Conservation (phyloP, 306 rosid genomes). For the Malus sylvestris region DNA sequence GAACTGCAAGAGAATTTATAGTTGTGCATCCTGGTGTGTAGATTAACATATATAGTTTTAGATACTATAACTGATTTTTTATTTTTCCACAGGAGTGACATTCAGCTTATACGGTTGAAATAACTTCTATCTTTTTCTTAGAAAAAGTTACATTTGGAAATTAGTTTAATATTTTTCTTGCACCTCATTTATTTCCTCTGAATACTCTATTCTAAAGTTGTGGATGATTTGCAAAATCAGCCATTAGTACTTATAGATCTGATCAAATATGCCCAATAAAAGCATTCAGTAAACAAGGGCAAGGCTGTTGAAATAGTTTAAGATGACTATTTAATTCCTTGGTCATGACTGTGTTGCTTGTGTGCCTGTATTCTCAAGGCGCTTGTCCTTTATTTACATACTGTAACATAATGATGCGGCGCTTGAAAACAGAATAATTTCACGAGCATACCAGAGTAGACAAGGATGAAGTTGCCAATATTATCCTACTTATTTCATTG, state of each 20-base stretch:
- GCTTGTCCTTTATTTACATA: background rate
- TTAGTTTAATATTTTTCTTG: background rate
- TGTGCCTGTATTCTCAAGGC: background rate
- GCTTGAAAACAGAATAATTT: background rate
- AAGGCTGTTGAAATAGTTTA: background rate
- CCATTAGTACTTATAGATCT: background rate
- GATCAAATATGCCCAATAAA: background rate
- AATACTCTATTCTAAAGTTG: background rate
- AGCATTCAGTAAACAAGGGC: background rate
- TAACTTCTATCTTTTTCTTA: background rate
- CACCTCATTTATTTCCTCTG: background rate
- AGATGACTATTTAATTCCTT: background rate
- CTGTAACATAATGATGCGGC: background rate
- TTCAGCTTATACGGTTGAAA: background rate
- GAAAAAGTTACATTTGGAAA: background rate
- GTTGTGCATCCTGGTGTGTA: background rate
- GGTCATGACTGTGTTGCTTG: background rate
- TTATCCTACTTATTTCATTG: background rate
- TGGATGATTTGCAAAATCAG: background rate
- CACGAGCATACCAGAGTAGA: background rate
- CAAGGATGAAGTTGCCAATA: background rate
- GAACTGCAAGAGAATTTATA: background rate
- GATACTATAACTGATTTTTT: background rate
- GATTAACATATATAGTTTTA: background rate
- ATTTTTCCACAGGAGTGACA: background rate